These are phyloP conservation scores for Suillus americanus DNA, from an alignment of 768 basidiomycete genomes.

Conservation along the genomic window DNA sequence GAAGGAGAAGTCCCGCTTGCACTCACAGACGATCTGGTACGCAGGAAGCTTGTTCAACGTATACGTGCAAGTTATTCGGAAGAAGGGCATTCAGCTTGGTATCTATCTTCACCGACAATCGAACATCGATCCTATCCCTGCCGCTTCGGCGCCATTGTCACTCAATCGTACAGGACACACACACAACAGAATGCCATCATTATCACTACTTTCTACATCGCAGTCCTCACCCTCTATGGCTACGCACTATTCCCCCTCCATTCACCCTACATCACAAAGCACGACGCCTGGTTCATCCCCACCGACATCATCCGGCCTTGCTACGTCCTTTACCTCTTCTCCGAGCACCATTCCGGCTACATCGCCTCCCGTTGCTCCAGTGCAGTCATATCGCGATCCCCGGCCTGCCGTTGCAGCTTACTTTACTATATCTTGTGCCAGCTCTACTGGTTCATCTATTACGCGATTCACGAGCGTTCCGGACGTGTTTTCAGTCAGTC, in stretches of 20 bases:
- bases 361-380: constrained; percentile 47
- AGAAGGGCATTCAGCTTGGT: constrained; percentile 80
- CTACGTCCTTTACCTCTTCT: constrained; percentile 23
- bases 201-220: constrained; percentile 30
- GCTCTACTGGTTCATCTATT: constrained; percentile 75
- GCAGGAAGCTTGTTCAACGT: constrained; percentile 87
- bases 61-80: constrained; percentile 85
- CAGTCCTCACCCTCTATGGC: constrained; percentile 21
- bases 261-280: constrained; percentile 44
- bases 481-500: constrained; percentile 79
- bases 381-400: constrained; percentile 75
- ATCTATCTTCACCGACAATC: constrained; percentile 89
- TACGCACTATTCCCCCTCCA: constrained; percentile 44
- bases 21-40: constrained; percentile 88
- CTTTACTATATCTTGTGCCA: constrained; percentile 82
- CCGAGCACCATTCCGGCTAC: constrained; percentile 37
- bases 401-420: constrained; percentile 72
- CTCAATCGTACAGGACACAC: constrained; percentile 22
- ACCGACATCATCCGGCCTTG: constrained; percentile 18
- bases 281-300: constrained; percentile 39
- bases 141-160: constrained; percentile 56
- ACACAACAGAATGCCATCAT: constrained; percentile 29
- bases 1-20: constrained; percentile 80
- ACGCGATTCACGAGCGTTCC: constrained; percentile 85
- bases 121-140: constrained; percentile 75